Percentiles rank a stretch among this genome's conserved stretches.
Evolutionary conservation across 108 stramenopile species (phyloP).

Genomic region (Nitzschia inconspicua): DNA sequence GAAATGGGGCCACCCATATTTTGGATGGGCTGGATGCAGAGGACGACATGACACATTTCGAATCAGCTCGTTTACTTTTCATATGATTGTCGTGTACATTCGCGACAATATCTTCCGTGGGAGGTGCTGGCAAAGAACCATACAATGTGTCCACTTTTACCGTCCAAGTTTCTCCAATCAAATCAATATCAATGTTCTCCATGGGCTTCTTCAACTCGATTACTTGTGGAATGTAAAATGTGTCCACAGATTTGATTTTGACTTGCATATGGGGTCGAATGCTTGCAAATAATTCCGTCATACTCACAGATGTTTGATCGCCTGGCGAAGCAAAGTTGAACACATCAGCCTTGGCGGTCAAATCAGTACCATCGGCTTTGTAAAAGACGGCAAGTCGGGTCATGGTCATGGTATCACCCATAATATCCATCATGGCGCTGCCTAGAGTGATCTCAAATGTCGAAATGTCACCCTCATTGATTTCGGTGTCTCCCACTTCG

Average conservation of each 20-base stretch:
- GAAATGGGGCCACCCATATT: not conserved
- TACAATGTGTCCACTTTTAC: not conserved
- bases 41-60: too few species aligned
- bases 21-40: too few species aligned
- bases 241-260: not conserved
- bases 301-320: not conserved
- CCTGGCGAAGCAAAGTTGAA: not conserved
- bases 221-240: not conserved
- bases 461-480: not conserved
- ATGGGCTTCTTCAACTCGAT: not conserved
- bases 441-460: not conserved
- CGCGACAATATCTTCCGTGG: too few species aligned
- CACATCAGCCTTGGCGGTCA: not conserved
- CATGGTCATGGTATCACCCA: too few species aligned
- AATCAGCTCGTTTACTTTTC: too few species aligned
- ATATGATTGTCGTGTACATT: too few species aligned
- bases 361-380: not conserved
- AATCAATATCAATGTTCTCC: not conserved
- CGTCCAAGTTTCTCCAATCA: not conserved
- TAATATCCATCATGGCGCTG: not conserved
- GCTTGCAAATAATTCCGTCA: not conserved
- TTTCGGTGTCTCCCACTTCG: not conserved
- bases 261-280: not conserved
- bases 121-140: not conserved
- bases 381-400: too few species aligned